These are phyloP conservation scores for Phytomonas sp. DNA, from an alignment of 208 protist genomes.

Conservation along the genomic window DNA sequence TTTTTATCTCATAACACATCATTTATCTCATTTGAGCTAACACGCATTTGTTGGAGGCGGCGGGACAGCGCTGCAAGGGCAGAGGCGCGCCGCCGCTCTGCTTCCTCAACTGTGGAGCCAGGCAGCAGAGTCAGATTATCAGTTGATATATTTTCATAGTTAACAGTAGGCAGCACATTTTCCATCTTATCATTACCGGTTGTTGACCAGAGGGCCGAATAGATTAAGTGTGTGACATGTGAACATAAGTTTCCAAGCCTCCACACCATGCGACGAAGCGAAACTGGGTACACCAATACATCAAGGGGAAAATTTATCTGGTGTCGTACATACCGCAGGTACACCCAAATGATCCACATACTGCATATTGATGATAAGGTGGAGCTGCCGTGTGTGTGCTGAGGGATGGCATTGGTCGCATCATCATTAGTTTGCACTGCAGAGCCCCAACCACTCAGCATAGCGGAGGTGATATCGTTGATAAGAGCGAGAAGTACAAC, in stretches of 20 bases:
- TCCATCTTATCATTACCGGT: neutral
- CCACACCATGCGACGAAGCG: neutral
- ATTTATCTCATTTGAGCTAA: constrained; percentile 10
- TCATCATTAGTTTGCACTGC: neutral
- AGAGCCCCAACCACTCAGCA: neutral
- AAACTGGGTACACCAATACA: neutral
- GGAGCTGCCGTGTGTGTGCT: neutral
- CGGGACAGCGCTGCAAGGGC: constrained; percentile 51
- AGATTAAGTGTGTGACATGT: neutral
- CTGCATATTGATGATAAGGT: neutral
- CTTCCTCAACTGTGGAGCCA: constrained; percentile 66
- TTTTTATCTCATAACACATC: neutral
- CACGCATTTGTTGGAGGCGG: constrained; percentile 29
- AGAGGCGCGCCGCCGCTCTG: constrained; percentile 57
- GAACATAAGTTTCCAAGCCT: neutral
- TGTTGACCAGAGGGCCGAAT: neutral
- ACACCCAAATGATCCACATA: neutral
- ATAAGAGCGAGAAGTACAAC: neutral
- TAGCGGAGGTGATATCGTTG: neutral
- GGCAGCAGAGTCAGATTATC: constrained; percentile 26
- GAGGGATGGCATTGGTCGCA: neutral
- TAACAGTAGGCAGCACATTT: neutral
- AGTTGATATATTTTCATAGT: neutral
- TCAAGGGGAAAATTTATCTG: neutral
- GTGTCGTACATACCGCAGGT: neutral